Conservation (phyloP, 2,329 filamentous ascomycete genomes). For the Fusarium scirpi region DNA sequence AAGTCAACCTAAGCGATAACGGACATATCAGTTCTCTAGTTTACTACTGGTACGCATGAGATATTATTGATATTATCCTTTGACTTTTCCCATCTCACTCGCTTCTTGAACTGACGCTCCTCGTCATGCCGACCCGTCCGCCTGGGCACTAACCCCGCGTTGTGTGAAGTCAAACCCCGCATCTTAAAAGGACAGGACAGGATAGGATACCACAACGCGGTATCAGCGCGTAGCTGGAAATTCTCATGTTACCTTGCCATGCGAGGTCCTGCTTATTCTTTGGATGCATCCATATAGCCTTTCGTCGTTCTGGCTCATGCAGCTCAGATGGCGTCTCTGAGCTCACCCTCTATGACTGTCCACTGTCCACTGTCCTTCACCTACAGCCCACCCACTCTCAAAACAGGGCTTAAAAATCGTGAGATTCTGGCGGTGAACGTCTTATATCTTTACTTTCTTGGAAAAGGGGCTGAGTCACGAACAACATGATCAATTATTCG, state of each 20-base stretch:
- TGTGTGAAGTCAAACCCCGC: constrained; percentile 45
- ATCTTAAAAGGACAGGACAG: constrained; percentile 24
- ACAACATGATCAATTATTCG: constrained; percentile 1
- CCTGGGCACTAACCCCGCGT: constrained; percentile 48
- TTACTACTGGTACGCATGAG: constrained; percentile 4
- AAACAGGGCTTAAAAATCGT: constrained; percentile 28
- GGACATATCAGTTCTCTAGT: constrained; percentile 34
- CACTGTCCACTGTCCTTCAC: constrained; percentile 36
- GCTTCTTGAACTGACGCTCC: constrained; percentile 9
- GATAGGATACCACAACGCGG: constrained; percentile 35
- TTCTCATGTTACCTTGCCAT: constrained; percentile 25
- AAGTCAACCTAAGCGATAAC: constrained; percentile 16
- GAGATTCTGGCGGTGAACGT: constrained; percentile 44
- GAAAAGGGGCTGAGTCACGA: constrained; percentile 14
- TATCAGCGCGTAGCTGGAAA: constrained; percentile 48
- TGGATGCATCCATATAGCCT: constrained; percentile 19
- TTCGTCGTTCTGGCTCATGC: constrained; percentile 36
- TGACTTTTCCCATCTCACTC: not conserved
- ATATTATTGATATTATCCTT: constrained; percentile 1
- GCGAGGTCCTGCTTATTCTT: constrained; percentile 8
- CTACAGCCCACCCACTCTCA: constrained; percentile 37
- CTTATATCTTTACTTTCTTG: constrained; percentile 8
- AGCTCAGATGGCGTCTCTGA: constrained; percentile 23
- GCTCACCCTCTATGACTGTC: constrained; percentile 21
- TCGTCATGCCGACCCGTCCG: constrained; percentile 43